These are phyloP conservation scores for Haplosporangium sp. DNA, from an alignment of 371 early-diverging fungal species.

Conservation along the genomic window DNA sequence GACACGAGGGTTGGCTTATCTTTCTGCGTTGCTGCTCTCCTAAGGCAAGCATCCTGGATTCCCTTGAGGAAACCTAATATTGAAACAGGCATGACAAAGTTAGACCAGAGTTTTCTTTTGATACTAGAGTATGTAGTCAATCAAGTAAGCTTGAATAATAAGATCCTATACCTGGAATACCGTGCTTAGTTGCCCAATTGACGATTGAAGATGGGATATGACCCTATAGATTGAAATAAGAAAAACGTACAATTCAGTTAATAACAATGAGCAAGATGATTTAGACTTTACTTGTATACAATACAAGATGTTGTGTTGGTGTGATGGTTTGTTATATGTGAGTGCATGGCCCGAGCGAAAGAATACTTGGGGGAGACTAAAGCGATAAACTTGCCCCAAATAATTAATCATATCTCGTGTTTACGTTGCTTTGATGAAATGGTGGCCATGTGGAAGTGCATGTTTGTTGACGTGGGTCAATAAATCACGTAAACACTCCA, in stretches of 20 bases:
- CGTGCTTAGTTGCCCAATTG: conserved; percentile 68
- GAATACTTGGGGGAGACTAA: conserved; percentile 36
- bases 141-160: neutral
- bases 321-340: neutral
- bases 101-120: neutral
- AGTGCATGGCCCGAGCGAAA: neutral
- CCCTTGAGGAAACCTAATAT: conserved; percentile 38
- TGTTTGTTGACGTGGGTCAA: neutral
- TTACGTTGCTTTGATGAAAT: too few relatives aligned
- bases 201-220: conserved; percentile 63
- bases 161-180: conserved; percentile 54
- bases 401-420: neutral
- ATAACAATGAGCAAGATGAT: neutral
- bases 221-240: conserved; percentile 41
- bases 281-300: neutral
- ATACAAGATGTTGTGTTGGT: too few relatives aligned
- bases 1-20: neutral
- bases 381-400: neutral
- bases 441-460: neutral
- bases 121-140: neutral
- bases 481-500: neutral
- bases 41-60: conserved; percentile 54
- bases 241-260: neutral
- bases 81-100: neutral
- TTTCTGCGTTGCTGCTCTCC: conserved; percentile 40